phyloP scores from a whole-genome alignment of 768 basidiomycete genomes.

The Lenzites betulinus region DNA sequence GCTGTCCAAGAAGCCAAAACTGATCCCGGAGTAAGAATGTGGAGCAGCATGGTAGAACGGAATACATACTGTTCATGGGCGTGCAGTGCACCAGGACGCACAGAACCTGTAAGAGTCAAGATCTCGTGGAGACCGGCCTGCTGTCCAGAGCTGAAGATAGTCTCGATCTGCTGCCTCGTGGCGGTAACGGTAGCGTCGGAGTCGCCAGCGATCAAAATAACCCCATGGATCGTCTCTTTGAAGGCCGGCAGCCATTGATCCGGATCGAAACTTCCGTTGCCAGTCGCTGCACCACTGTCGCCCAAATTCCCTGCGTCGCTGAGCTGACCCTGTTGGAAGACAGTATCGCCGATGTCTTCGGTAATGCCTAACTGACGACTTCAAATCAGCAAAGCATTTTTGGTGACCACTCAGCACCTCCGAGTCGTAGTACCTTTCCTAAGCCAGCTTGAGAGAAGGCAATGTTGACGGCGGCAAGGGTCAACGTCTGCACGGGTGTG shows the following conservation, averaged over 20 bases:
- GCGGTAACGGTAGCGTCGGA: constrained; percentile 38
- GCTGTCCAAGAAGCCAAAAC: constrained; percentile 34
- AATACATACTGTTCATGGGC: constrained; percentile 32
- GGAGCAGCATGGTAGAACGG: not conserved
- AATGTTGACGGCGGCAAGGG: constrained; percentile 51
- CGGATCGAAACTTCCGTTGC: not conserved
- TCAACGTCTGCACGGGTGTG: constrained; percentile 34
- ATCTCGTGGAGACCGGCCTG: constrained; percentile 42
- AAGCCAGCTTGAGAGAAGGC: constrained; percentile 55
- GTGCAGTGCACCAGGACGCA: constrained; percentile 28
- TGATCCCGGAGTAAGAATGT: not conserved
- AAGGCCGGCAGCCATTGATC: constrained; percentile 51
- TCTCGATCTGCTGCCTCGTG: constrained; percentile 23
- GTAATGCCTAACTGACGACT: not conserved
- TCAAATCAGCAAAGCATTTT: not conserved
- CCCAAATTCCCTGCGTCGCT: not conserved
- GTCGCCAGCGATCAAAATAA: constrained; percentile 53
- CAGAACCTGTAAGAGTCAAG: constrained; percentile 37
- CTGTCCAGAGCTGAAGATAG: constrained; percentile 30
- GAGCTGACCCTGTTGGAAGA: not conserved
- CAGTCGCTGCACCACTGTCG: not conserved
- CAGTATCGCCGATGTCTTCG: not conserved
- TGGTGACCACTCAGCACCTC: no score
- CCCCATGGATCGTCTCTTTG: constrained; percentile 46
- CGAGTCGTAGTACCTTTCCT: constrained; percentile 25